Percentiles rank a stretch among this genome's conserved stretches.
Evolutionary conservation across 768 basidiomycete species (phyloP).

Genomic region (Sporobolomyces pararoseus): DNA sequence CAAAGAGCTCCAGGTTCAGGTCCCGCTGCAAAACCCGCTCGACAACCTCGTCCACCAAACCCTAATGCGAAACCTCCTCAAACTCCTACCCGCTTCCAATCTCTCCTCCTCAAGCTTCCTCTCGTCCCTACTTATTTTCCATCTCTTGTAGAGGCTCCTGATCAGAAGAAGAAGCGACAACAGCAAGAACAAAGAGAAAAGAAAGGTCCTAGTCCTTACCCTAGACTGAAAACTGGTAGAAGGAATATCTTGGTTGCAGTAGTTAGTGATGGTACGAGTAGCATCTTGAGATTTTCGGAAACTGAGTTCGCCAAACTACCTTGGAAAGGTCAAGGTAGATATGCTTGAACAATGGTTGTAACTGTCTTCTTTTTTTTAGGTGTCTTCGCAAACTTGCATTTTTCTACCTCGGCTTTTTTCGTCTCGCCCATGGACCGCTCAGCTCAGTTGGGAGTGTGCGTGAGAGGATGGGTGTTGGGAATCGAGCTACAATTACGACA

Average conservation of each 20-base stretch:
- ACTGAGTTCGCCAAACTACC: constrained; percentile 82
- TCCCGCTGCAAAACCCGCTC: not conserved
- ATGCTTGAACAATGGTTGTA: no score
- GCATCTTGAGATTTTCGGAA: constrained; percentile 82
- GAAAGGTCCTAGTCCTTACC: constrained; percentile 58
- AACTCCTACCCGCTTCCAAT: constrained; percentile 2
- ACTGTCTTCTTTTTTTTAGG: no score
- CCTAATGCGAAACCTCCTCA: not conserved
- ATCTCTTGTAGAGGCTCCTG: not conserved
- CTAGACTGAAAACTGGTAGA: constrained; percentile 74
- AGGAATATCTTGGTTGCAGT: constrained; percentile 79
- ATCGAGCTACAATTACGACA: no score
- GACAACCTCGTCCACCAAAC: not conserved
- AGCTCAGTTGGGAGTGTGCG: no score
- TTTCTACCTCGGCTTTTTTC: no score
- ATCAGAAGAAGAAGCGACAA: not conserved
- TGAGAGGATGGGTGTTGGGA: no score
- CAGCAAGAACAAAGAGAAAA: not conserved
- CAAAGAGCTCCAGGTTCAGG: not conserved
- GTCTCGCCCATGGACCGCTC: no score
- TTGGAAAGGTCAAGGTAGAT: constrained; percentile 46
- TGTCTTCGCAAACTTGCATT: no score
- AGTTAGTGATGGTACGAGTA: constrained; percentile 79
- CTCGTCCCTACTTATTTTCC: not conserved
- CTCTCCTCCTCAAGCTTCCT: constrained; percentile 6